These are phyloP conservation scores for Solanum pennellii DNA, from an alignment of 257 asterid genomes.

Conservation along the genomic window DNA sequence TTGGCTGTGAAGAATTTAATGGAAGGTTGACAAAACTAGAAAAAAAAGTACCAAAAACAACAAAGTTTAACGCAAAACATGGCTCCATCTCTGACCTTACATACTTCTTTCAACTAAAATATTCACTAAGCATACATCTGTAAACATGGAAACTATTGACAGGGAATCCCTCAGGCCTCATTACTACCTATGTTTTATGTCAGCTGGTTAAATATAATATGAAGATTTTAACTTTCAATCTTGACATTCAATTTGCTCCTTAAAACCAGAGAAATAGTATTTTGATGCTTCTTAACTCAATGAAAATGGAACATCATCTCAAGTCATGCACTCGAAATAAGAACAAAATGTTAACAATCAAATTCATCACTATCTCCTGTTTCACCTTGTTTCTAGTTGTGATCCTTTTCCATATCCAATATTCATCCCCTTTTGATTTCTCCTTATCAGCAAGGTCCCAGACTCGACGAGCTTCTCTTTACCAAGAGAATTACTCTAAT, in stretches of 20 bases:
- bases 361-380: neutral
- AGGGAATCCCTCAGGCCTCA: neutral
- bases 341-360: neutral
- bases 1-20: neutral
- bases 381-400: neutral
- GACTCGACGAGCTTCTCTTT: neutral
- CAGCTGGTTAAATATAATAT: neutral
- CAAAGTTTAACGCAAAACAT: neutral
- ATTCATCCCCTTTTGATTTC: neutral
- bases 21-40: neutral
- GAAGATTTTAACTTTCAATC: neutral
- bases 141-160: neutral
- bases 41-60: neutral
- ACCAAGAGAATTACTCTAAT: neutral
- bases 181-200: neutral
- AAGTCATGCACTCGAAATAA: constrained; percentile 1
- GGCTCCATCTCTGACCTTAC: neutral
- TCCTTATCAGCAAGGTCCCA: neutral
- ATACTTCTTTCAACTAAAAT: neutral
- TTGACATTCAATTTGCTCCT: neutral
- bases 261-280: neutral
- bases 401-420: neutral
- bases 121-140: neutral
- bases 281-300: neutral
- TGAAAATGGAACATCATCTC: neutral